Evolutionary conservation across 2,329 filamentous ascomycete genomes (phyloP).

Genomic region (Ophiostoma australiae): DNA sequence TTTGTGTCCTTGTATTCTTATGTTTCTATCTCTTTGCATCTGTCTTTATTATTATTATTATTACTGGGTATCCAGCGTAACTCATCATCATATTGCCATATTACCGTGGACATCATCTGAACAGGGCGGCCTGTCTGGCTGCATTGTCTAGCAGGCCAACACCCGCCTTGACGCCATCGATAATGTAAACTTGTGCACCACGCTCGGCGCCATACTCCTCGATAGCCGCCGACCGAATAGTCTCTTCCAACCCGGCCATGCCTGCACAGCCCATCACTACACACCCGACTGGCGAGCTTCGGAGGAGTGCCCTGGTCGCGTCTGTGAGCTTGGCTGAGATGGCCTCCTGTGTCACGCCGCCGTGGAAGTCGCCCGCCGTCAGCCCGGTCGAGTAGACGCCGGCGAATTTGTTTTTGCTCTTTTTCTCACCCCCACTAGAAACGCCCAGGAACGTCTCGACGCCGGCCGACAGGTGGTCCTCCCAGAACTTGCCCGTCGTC

Average conservation of each 20-base stretch:
- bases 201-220: slow-evolving; percentile 58
- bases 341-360: slow-evolving; percentile 57
- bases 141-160: slow-evolving; percentile 57
- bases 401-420: slow-evolving; percentile 54
- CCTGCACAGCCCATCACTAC: slow-evolving; percentile 86
- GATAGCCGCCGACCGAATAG: slow-evolving; percentile 64
- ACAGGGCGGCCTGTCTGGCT: slow-evolving; percentile 42
- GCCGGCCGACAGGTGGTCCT: slow-evolving; percentile 62
- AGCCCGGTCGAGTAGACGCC: slow-evolving; percentile 80
- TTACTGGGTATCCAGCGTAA: neutral
- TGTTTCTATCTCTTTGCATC: neutral
- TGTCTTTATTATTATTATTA: neutral
- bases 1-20: neutral
- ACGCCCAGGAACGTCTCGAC: slow-evolving; percentile 60
- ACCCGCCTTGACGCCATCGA: slow-evolving; percentile 75
- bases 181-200: slow-evolving; percentile 55
- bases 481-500: slow-evolving; percentile 81
- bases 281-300: slow-evolving; percentile 53
- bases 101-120: slow-evolving; percentile 27
- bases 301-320: slow-evolving; percentile 63
- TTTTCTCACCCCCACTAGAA: slow-evolving; percentile 29
- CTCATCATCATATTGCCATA: neutral
- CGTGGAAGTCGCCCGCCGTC: slow-evolving; percentile 73
- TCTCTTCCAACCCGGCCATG: slow-evolving; percentile 79
- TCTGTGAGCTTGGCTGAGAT: slow-evolving; percentile 62